Evolutionary conservation across 176 grass and related monocot genomes (phyloP).

Genomic region (Echinochloa phyllopogon): DNA sequence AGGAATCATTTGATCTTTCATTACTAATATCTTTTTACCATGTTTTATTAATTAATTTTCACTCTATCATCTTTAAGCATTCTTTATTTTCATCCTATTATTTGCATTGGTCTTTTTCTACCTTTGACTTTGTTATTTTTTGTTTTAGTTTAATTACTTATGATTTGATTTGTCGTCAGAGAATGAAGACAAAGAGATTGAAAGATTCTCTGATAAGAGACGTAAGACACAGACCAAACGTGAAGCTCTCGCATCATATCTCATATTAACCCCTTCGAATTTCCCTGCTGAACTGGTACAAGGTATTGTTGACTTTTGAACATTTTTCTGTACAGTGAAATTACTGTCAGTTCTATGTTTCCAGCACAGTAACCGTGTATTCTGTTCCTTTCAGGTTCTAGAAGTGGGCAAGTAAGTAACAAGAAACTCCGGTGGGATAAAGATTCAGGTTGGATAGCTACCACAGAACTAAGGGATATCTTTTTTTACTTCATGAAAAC

Average conservation of each 20-base stretch:
- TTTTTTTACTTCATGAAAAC: background rate
- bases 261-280: slow-evolving; percentile 59
- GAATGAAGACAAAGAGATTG: slow-evolving; percentile 56
- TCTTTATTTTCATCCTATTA: background rate
- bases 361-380: slow-evolving; percentile 10
- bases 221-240: slow-evolving; percentile 47
- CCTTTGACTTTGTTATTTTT: background rate
- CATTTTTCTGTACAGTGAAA: background rate
- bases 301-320: slow-evolving; percentile 53
- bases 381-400: slow-evolving; percentile 48
- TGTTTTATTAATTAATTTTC: background rate
- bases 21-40: background rate
- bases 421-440: slow-evolving; percentile 77
- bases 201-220: slow-evolving; percentile 63
- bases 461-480: background rate
- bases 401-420: slow-evolving; percentile 37
- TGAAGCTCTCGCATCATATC: slow-evolving; percentile 61
- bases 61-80: background rate
- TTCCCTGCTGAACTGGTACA: slow-evolving; percentile 68
- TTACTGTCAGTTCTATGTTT: slow-evolving; percentile 19
- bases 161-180: slow-evolving; percentile 38
- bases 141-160: background rate
- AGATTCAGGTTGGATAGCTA: slow-evolving; percentile 54
- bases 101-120: background rate
- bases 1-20: background rate